Evolutionary conservation across 2,329 filamentous ascomycete species (phyloP).

Genomic region (Trichoderma guizhouense): DNA sequence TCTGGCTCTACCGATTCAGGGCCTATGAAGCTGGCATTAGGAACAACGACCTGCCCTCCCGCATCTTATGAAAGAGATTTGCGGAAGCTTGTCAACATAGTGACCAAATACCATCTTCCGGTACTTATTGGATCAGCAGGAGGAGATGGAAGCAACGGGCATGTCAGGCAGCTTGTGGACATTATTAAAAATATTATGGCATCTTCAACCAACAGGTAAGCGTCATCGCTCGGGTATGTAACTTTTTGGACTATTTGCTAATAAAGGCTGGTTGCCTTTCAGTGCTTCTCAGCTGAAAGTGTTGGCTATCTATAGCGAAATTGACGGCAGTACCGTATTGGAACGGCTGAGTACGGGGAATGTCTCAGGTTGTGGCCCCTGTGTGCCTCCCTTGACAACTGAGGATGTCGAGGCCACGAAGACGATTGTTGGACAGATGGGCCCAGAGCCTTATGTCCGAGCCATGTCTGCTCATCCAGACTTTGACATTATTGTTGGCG

Average conservation of each 20-base stretch:
- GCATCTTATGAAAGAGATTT: background rate
- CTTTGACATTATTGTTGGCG: background rate
- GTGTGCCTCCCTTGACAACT: background rate
- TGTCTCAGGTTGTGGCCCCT: background rate
- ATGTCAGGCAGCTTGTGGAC: background rate
- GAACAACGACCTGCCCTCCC: background rate
- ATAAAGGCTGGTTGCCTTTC: background rate
- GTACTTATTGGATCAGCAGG: background rate
- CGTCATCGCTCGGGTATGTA: fast-evolving
- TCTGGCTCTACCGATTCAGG: constrained; percentile 37
- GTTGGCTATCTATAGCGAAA: background rate
- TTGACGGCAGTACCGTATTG: background rate
- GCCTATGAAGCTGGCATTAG: constrained; percentile 25
- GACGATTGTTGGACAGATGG: background rate
- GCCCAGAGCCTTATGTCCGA: background rate
- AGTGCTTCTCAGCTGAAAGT: background rate
- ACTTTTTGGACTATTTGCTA: background rate
- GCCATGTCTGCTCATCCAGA: background rate
- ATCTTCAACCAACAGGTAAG: background rate
- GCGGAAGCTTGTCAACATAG: background rate
- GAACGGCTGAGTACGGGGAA: background rate
- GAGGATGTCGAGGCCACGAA: background rate
- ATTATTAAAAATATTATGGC: background rate
- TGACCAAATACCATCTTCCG: background rate
- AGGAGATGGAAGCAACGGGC: background rate